Evolutionary conservation across 441 rosid genomes (phyloP).

Genomic region (Erodium moschatum): DNA sequence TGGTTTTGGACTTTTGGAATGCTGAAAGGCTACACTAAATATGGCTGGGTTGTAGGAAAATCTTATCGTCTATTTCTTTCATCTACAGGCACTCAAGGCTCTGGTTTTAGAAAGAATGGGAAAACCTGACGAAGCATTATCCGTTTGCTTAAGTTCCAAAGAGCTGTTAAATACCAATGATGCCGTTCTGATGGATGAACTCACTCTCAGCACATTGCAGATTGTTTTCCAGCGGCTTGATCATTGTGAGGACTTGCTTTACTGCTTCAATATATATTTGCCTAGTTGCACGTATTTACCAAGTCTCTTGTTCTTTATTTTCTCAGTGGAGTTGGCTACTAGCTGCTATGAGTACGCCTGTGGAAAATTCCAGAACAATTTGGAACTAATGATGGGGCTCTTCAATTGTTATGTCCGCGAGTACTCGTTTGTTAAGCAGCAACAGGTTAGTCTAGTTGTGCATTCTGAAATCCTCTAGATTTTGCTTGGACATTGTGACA

Average conservation of each 20-base stretch:
- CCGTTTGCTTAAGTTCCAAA: constrained; percentile 62
- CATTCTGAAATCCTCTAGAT: neutral
- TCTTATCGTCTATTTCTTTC: constrained; percentile 12
- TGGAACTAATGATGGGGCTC: constrained; percentile 94
- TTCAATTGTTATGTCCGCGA: constrained; percentile 95
- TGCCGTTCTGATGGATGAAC: constrained; percentile 78
- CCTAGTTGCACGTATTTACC: neutral
- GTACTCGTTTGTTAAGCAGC: constrained; percentile 91
- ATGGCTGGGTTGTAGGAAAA: neutral
- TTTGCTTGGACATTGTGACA: constrained; percentile 7
- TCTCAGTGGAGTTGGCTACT: constrained; percentile 87
- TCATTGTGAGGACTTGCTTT: constrained; percentile 47
- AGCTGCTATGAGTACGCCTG: constrained; percentile 86
- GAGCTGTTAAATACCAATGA: constrained; percentile 68
- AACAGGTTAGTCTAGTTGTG: constrained; percentile 55
- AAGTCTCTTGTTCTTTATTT: constrained; percentile 13
- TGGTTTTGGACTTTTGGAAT: neutral
- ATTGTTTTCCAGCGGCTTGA: constrained; percentile 89
- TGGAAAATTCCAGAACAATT: constrained; percentile 61
- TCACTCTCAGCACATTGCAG: constrained; percentile 91
- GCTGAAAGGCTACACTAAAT: neutral
- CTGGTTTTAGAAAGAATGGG: constrained; percentile 82
- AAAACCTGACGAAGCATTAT: constrained; percentile 64
- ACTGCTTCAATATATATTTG: neutral
- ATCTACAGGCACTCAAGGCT: constrained; percentile 70